These are phyloP conservation scores for Chalara sp. DNA, from an alignment of 2,329 filamentous ascomycete genomes.

Conservation along the genomic window DNA sequence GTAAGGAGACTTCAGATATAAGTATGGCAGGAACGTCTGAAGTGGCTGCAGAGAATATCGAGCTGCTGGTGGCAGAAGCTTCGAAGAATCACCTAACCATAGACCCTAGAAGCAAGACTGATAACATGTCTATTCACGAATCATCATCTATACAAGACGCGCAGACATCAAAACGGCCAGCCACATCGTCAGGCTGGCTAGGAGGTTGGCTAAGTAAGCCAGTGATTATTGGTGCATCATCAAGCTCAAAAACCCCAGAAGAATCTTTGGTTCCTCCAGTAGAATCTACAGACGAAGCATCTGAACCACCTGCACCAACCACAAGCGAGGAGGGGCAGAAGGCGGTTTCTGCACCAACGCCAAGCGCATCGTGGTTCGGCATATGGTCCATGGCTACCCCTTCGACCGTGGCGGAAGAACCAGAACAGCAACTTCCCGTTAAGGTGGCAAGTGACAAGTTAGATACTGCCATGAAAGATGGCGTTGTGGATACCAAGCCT, in stretches of 20 bases:
- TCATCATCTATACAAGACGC: conserved; percentile 1
- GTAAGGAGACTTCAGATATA: conserved; percentile 26
- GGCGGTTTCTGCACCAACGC: conserved; percentile 2
- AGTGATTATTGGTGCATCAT: neutral
- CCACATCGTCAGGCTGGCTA: conserved; percentile 43
- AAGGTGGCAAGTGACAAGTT: conserved; percentile 8
- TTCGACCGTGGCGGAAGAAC: conserved; percentile 16
- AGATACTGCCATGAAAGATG: conserved; percentile 19
- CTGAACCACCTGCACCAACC: neutral
- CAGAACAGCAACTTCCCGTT: conserved; percentile 18
- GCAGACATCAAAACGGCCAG: conserved; percentile 10
- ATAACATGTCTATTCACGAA: conserved; percentile 1
- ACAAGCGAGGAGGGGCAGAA: conserved; percentile 1
- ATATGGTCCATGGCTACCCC: conserved; percentile 18
- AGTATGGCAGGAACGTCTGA: conserved; percentile 20
- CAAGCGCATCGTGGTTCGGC: conserved; percentile 24
- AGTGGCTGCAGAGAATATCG: neutral
- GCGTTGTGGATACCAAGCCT: neutral
- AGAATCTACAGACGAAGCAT: neutral
- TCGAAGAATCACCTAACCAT: too few relatives aligned
- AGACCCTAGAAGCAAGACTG: neutral
- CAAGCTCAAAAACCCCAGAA: conserved; percentile 2
- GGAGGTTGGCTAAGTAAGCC: conserved; percentile 41
- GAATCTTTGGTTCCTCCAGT: conserved; percentile 10
- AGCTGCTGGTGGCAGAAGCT: neutral